Percentiles rank a stretch among this genome's conserved stretches.
These are phyloP conservation scores for Boletus barrowsii DNA, from an alignment of 768 basidiomycete species.

Conservation along the genomic window DNA sequence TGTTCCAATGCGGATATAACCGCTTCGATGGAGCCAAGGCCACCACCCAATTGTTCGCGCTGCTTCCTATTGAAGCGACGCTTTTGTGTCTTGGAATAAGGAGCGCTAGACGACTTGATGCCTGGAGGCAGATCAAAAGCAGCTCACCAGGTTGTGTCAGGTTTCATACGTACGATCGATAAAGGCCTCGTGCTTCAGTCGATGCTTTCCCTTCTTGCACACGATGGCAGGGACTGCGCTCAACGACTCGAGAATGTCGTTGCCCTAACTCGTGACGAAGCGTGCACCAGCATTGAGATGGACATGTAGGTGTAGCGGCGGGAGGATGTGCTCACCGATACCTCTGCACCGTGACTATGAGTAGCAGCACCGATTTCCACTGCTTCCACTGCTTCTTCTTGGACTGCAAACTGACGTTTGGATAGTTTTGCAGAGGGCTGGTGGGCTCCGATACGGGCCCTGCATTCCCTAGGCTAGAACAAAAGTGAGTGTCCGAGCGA, in stretches of 20 bases:
- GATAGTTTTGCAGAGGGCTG: slow-evolving; percentile 48
- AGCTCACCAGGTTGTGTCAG: background rate
- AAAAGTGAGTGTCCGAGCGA: slow-evolving; percentile 8
- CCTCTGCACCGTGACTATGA: slow-evolving; percentile 23
- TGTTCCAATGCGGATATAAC: slow-evolving; percentile 56
- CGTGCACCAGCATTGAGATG: background rate
- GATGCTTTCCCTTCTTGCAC: slow-evolving; percentile 68
- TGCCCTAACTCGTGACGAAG: slow-evolving; percentile 32
- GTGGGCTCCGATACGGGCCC: slow-evolving; percentile 45
- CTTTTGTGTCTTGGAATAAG: slow-evolving; percentile 70
- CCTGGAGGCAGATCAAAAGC: slow-evolving; percentile 30
- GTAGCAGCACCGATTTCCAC: slow-evolving; percentile 42
- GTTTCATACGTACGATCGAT: slow-evolving; percentile 49
- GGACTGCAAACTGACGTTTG: slow-evolving; percentile 49
- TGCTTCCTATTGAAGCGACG: slow-evolving; percentile 70
- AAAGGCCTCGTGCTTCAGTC: slow-evolving; percentile 65
- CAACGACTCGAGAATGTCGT: slow-evolving; percentile 42
- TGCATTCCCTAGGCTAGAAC: slow-evolving; percentile 35
- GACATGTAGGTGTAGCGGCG: too few relatives aligned
- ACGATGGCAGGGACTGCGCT: slow-evolving; percentile 25
- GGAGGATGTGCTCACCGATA: slow-evolving; percentile 37
- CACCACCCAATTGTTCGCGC: slow-evolving; percentile 54
- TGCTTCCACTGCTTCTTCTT: slow-evolving; percentile 47
- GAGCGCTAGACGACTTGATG: slow-evolving; percentile 46
- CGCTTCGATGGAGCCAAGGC: slow-evolving; percentile 47